These are phyloP conservation scores for Taphrina deformans DNA, from an alignment of 1,139 yeast genomes.

Conservation along the genomic window DNA sequence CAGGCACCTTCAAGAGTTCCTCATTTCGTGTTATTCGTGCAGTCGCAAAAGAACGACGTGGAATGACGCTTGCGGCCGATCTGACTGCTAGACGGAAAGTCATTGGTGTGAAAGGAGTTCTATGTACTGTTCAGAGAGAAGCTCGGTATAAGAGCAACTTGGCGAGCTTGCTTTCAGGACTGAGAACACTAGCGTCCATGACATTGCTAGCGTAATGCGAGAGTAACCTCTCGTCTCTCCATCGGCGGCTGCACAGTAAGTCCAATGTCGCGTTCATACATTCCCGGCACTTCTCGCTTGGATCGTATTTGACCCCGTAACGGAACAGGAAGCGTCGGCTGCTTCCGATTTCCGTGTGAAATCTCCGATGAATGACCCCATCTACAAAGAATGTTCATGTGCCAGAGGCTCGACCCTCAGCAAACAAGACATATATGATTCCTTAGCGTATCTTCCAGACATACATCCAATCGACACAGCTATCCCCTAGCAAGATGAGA, in stretches of 20 bases:
- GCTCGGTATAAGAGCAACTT: too few relatives aligned
- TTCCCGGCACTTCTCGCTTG: not conserved
- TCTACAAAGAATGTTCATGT: not conserved
- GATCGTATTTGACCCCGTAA: not conserved
- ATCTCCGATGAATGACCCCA: not conserved
- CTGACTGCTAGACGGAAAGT: slow-evolving; percentile 5
- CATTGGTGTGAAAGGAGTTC: not conserved
- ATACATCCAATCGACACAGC: not conserved
- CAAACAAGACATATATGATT: too few relatives aligned
- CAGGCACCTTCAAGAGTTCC: slow-evolving; percentile 52
- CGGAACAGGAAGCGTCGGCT: not conserved
- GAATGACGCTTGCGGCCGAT: not conserved
- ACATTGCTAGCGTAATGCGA: not conserved
- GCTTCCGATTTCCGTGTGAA: not conserved
- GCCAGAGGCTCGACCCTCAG: too few relatives aligned
- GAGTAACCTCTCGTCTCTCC: not conserved
- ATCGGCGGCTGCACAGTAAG: not conserved
- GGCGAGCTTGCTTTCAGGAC: too few relatives aligned
- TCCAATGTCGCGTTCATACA: not conserved
- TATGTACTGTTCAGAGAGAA: too few relatives aligned
- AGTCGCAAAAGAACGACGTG: slow-evolving; percentile 20
- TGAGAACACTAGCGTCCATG: too few relatives aligned
- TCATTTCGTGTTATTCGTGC: slow-evolving; percentile 16
- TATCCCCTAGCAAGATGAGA: not conserved
- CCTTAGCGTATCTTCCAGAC: too few relatives aligned